phyloP scores from a whole-genome alignment of 2,329 filamentous ascomycete genomes.

The Alternaria postmessia region DNA sequence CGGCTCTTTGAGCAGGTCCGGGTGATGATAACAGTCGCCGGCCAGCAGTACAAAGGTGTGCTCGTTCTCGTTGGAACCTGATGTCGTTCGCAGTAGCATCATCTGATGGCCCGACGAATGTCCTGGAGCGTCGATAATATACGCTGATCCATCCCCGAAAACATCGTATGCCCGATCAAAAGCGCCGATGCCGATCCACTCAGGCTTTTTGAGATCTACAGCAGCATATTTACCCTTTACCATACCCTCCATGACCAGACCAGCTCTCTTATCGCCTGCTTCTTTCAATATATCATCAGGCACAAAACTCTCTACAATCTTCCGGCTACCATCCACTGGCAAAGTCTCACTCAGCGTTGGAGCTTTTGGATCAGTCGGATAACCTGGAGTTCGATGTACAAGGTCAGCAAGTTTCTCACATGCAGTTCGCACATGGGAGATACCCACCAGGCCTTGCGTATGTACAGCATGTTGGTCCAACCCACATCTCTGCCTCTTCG shows the following conservation, averaged over 20 bases:
- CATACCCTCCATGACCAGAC: conserved; percentile 34
- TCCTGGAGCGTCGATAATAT: conserved; percentile 60
- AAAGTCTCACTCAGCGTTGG: conserved; percentile 53
- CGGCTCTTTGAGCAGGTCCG: conserved; percentile 37
- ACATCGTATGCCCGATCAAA: conserved; percentile 59
- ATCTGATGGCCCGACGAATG: conserved; percentile 63
- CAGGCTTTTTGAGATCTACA: conserved; percentile 33
- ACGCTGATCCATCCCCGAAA: conserved; percentile 59
- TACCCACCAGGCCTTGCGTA: conserved; percentile 36
- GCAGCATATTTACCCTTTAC: conserved; percentile 39
- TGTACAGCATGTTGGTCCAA: conserved; percentile 48
- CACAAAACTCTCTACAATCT: conserved; percentile 49
- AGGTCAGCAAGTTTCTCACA: neutral
- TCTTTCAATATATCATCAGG: conserved; percentile 39
- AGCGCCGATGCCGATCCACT: conserved; percentile 50
- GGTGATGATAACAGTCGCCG: conserved; percentile 46
- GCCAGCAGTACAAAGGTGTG: conserved; percentile 42
- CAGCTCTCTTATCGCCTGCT: conserved; percentile 34
- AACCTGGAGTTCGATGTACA: conserved; percentile 11
- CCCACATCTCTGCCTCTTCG: conserved; percentile 47
- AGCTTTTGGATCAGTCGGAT: conserved; percentile 32
- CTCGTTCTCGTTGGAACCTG: conserved; percentile 5
- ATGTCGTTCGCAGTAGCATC: conserved; percentile 40
- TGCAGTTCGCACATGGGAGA: neutral
- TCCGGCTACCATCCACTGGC: conserved; percentile 53